phyloP scores from a whole-genome alignment of 805 yeast species.

The Kodamaea nitidulidarum region DNA sequence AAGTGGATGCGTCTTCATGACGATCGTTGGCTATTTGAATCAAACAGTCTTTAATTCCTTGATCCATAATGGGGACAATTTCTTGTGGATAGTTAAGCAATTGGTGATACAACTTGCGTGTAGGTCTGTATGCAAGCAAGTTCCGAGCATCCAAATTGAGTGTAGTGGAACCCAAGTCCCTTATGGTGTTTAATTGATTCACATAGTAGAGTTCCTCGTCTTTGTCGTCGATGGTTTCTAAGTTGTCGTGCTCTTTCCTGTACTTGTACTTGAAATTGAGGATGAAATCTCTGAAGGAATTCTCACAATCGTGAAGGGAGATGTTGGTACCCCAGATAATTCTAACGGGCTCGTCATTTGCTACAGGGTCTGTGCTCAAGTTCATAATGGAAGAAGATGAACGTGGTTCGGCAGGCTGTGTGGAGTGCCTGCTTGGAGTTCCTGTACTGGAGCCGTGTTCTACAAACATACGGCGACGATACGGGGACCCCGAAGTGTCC shows the following conservation, averaged over 20 bases:
- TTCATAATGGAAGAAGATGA: slow-evolving; percentile 23
- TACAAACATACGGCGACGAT: slow-evolving; percentile 56
- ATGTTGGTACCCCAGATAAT: slow-evolving; percentile 99
- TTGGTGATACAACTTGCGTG: slow-evolving; percentile 79
- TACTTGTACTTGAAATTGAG: slow-evolving; percentile 78
- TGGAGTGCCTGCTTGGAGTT: slow-evolving; percentile 5
- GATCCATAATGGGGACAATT: slow-evolving; percentile 97
- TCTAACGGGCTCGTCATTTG: slow-evolving; percentile 65
- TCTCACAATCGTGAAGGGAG: slow-evolving; percentile 81
- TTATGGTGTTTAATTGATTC: slow-evolving; percentile 68
- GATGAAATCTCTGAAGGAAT: slow-evolving; percentile 74
- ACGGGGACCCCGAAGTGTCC: slow-evolving; percentile 67
- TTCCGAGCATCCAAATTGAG: slow-evolving; percentile 82
- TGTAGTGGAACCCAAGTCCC: slow-evolving; percentile 73
- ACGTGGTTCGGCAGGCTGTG: slow-evolving; percentile 2
- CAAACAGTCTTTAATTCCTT: slow-evolving; percentile 85
- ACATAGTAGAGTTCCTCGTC: slow-evolving; percentile 77
- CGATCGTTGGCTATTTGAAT: slow-evolving; percentile 62
- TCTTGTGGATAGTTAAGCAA: slow-evolving; percentile 93
- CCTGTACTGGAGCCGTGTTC: slow-evolving; percentile 19
- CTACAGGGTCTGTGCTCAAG: slow-evolving; percentile 20
- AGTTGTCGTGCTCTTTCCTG: slow-evolving; percentile 50
- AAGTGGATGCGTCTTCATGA: slow-evolving; percentile 24
- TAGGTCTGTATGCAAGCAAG: slow-evolving; percentile 66
- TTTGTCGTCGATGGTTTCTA: slow-evolving; percentile 29